Conservation (phyloP, 2,329 filamentous ascomycete genomes). For the Lasiodiplodia gonubiensis region DNA sequence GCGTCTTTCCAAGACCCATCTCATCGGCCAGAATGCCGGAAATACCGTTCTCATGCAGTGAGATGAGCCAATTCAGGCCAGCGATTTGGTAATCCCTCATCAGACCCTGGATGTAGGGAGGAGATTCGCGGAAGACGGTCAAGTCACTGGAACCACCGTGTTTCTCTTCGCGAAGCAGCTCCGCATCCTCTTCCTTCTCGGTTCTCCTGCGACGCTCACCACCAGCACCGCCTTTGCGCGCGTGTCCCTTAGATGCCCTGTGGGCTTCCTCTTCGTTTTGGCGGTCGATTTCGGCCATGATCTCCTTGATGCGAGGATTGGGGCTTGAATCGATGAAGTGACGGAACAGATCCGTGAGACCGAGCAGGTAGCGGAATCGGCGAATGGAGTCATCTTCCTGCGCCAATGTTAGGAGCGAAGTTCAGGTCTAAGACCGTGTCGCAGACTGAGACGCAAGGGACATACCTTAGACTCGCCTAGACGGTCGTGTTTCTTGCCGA, state of each 20-base stretch:
- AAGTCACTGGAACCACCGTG: constrained; percentile 84
- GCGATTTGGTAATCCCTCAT: constrained; percentile 98
- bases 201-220: constrained; percentile 83
- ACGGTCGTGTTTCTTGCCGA: constrained; percentile 92
- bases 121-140: constrained; percentile 86
- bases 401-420: neutral
- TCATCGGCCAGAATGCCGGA: constrained; percentile 97
- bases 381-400: constrained; percentile 95
- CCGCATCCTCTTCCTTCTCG: constrained; percentile 96
- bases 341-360: constrained; percentile 93
- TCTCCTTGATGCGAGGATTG: constrained; percentile 90
- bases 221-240: constrained; percentile 82
- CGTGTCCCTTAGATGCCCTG: constrained; percentile 73
- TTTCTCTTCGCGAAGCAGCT: constrained; percentile 84
- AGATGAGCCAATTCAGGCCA: constrained; percentile 97
- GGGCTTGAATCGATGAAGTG: constrained; percentile 99
- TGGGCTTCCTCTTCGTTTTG: constrained; percentile 78
- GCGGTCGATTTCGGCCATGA: constrained; percentile 92
- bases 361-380: constrained; percentile 91
- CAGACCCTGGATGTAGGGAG: constrained; percentile 80
- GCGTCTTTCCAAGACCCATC: constrained; percentile 97
- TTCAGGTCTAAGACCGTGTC: neutral
- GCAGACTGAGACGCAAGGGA: constrained; percentile 5
- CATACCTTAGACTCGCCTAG: constrained; percentile 89
- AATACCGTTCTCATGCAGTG: constrained; percentile 97